Conservation (phyloP, 2,329 filamentous ascomycete genomes). For the Fusarium anthophilum region DNA sequence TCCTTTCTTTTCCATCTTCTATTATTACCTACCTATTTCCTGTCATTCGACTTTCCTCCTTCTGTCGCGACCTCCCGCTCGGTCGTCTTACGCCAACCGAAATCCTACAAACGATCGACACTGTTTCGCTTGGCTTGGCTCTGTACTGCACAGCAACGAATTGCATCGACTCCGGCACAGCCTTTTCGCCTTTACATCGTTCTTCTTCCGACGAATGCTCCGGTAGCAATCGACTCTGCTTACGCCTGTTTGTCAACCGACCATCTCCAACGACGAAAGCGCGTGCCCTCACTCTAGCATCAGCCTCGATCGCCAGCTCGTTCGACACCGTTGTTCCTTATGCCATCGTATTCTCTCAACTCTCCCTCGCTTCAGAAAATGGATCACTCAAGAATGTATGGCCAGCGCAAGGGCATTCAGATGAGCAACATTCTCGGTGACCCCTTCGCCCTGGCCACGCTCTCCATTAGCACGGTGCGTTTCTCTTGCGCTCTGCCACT, state of each 20-base stretch:
- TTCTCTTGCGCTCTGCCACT: background rate
- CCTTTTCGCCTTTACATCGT: constrained; percentile 15
- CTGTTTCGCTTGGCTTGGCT: constrained; percentile 22
- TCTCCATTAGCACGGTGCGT: constrained; percentile 90
- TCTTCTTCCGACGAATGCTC: constrained; percentile 40
- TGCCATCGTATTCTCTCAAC: constrained; percentile 77
- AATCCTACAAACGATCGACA: constrained; percentile 30
- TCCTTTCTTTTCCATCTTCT: constrained; percentile 35
- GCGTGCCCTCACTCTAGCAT: constrained; percentile 11
- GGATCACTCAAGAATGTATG: constrained; percentile 73
- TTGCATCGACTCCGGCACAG: constrained; percentile 17
- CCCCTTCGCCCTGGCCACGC: constrained; percentile 92
- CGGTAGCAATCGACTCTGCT: constrained; percentile 42
- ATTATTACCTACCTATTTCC: constrained; percentile 33
- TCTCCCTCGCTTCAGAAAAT: constrained; percentile 84
- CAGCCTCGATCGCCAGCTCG: constrained; percentile 14
- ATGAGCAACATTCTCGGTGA: constrained; percentile 93
- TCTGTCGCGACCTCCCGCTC: constrained; percentile 8
- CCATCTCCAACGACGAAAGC: constrained; percentile 23
- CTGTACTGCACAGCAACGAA: constrained; percentile 1
- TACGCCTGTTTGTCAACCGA: constrained; percentile 6
- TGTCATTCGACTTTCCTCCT: constrained; percentile 24
- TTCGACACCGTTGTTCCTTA: constrained; percentile 55
- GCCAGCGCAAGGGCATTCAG: constrained; percentile 71
- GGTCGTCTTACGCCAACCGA: constrained; percentile 17